Evolutionary conservation across 192 early-diverging fungal genomes (phyloP).

Genomic region (Backusella mclennaniae): DNA sequence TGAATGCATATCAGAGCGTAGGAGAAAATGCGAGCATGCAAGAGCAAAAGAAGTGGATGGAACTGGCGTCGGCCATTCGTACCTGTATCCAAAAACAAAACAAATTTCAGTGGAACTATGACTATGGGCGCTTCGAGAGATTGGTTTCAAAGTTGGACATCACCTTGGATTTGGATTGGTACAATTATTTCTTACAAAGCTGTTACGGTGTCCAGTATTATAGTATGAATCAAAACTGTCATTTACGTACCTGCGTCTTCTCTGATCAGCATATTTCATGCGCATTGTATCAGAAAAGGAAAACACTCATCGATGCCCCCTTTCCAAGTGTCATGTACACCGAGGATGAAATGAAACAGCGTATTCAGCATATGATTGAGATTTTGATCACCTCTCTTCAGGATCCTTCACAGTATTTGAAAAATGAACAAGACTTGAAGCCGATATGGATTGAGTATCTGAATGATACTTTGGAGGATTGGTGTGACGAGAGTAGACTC

Average conservation of each 20-base stretch:
- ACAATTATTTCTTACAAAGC: conserved; percentile 14
- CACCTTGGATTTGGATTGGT: neutral
- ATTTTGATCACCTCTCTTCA: neutral
- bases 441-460: conserved; percentile 15
- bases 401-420: neutral
- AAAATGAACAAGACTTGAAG: neutral
- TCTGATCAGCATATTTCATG: neutral
- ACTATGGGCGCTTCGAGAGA: neutral
- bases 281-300: neutral
- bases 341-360: conserved; percentile 15
- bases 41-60: conserved; percentile 15
- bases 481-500: conserved; percentile 5
- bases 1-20: neutral
- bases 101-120: neutral
- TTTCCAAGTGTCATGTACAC: conserved; percentile 20
- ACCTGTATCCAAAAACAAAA: neutral
- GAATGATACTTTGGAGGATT: conserved; percentile 18
- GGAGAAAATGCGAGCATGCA: neutral
- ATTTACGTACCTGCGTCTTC: conserved; percentile 1
- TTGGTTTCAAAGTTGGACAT: neutral
- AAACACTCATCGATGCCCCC: conserved; percentile 5
- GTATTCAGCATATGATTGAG: conserved; percentile 17
- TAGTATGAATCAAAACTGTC: neutral
- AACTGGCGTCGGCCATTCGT: conserved; percentile 1
- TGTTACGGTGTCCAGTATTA: conserved; percentile 11